Evolutionary conservation across 805 yeast genomes (phyloP).

Genomic region (Sugiyamaella chiloensis): DNA sequence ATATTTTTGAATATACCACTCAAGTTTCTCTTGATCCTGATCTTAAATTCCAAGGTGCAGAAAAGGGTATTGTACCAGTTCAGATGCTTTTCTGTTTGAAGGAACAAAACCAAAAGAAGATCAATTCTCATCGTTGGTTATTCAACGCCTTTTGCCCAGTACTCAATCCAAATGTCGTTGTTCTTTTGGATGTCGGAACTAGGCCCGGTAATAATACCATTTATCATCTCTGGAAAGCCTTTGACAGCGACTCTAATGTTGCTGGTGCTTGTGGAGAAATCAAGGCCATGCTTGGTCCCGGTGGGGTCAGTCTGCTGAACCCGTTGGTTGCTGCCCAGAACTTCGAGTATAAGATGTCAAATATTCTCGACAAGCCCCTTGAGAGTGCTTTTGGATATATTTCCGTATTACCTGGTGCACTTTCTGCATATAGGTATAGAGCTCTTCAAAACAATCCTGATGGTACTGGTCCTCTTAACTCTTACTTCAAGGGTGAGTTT

Average conservation of each 20-base stretch:
- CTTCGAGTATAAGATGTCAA: constrained; percentile 96
- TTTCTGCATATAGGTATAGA: constrained; percentile 88
- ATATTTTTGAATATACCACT: constrained; percentile 92
- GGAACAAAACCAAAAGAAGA: constrained; percentile 87
- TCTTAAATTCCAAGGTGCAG: constrained; percentile 84
- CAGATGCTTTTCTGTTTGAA: constrained; percentile 90
- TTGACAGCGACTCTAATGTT: constrained; percentile 91
- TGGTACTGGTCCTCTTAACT: constrained; percentile 86
- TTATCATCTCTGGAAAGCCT: constrained; percentile 95
- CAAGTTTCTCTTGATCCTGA: constrained; percentile 90
- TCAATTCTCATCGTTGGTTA: constrained; percentile 97
- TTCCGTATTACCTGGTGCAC: constrained; percentile 91
- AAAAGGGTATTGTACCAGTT: constrained; percentile 88
- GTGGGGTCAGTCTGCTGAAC: constrained; percentile 74
- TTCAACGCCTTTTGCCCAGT: constrained; percentile 93
- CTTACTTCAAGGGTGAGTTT: constrained; percentile 88
- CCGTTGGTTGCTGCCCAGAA: constrained; percentile 96
- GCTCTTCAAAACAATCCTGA: constrained; percentile 82
- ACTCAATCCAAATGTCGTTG: constrained; percentile 85
- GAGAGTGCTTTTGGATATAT: constrained; percentile 93
- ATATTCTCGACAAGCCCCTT: constrained; percentile 88
- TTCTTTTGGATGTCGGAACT: constrained; percentile 95
- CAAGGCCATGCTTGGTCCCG: constrained; percentile 89
- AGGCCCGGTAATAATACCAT: constrained; percentile 84
- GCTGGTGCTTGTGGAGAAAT: constrained; percentile 99